Percentiles rank a stretch among this genome's conserved stretches.
phyloP scores from a whole-genome alignment of 2,329 filamentous ascomycete species.

The Colletotrichum incanum region DNA sequence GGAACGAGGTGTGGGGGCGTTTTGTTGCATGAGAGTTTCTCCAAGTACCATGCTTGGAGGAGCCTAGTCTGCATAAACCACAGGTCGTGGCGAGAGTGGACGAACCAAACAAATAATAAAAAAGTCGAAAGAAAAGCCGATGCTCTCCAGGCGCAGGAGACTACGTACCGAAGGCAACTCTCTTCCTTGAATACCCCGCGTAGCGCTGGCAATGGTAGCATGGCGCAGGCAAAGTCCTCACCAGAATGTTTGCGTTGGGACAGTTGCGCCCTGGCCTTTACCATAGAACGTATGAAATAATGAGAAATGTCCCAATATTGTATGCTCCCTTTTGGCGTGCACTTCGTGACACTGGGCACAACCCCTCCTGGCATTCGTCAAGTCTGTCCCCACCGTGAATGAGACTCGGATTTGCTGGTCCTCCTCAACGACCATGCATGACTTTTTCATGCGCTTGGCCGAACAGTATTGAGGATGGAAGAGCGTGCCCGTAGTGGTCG shows the following conservation, averaged over 20 bases:
- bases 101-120: neutral
- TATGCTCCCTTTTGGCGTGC: neutral
- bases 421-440: no score
- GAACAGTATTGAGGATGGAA: neutral
- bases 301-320: conserved; percentile 37
- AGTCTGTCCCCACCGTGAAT: neutral
- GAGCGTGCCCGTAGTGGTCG: neutral
- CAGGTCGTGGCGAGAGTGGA: neutral
- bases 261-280: conserved; percentile 8
- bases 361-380: no score
- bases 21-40: conserved; percentile 24
- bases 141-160: conserved; percentile 24
- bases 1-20: conserved; percentile 36
- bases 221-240: neutral
- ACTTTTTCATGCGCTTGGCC: neutral
- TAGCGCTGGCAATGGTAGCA: conserved; percentile 16
- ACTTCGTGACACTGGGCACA: neutral
- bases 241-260: neutral
- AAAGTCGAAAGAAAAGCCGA: conserved; percentile 3
- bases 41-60: neutral
- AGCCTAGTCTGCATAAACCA: neutral
- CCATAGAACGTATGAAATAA: conserved; percentile 40
- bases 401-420: neutral
- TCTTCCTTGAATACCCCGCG: conserved; percentile 29
- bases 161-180: neutral